These are phyloP conservation scores for Aspergillus ustus DNA, from an alignment of 2,329 filamentous ascomycete species.

Conservation along the genomic window DNA sequence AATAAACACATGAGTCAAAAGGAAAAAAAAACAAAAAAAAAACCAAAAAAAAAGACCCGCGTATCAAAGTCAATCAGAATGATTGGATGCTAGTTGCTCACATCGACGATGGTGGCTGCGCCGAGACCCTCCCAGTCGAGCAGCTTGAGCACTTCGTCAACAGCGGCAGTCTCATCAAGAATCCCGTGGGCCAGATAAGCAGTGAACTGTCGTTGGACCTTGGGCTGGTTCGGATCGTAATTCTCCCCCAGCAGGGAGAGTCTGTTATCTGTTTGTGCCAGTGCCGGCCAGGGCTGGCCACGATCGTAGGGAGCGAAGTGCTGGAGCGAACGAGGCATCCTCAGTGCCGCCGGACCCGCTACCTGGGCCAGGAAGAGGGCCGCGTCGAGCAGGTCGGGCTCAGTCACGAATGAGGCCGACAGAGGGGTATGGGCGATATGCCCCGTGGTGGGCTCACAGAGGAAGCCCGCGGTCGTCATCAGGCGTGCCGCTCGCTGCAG, in stretches of 20 bases:
- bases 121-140: slow-evolving; percentile 3
- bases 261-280: not conserved
- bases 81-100: not conserved
- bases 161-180: not conserved
- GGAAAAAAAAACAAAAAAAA: no score
- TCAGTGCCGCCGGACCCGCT: slow-evolving; percentile 5
- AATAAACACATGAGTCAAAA: no score
- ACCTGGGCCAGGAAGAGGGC: slow-evolving; percentile 1
- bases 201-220: slow-evolving; percentile 2
- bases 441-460: not conserved
- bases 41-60: no score
- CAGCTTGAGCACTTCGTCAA: slow-evolving; percentile 1
- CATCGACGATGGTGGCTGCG: slow-evolving; percentile 1
- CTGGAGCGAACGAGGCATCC: not conserved
- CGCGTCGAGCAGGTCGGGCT: slow-evolving; percentile 4
- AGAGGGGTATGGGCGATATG: slow-evolving; percentile 2
- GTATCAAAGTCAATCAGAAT: no score
- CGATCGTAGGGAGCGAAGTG: not conserved
- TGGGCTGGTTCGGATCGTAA: not conserved
- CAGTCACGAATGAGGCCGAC: slow-evolving; percentile 11
- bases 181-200: slow-evolving; percentile 9
- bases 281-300: not conserved
- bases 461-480: slow-evolving; percentile 6
- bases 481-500: slow-evolving; percentile 5
- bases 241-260: not conserved